These are phyloP conservation scores for Trichophyton schoenleinii DNA, from an alignment of 2,329 filamentous ascomycete genomes.

Conservation along the genomic window DNA sequence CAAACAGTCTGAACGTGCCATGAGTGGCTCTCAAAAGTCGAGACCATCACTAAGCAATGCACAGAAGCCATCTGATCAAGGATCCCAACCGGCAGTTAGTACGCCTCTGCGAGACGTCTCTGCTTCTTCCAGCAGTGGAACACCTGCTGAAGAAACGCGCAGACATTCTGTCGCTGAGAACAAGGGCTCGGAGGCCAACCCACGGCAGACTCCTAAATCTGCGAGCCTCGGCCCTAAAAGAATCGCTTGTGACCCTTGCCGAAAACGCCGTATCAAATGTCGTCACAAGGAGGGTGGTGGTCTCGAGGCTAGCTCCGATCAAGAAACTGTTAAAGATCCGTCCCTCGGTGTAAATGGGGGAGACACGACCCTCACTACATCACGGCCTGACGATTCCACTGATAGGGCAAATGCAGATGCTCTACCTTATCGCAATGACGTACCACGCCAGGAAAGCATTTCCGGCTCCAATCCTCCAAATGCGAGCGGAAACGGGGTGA, in stretches of 20 bases:
- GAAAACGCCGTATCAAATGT: slow-evolving; percentile 49
- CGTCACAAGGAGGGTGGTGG: slow-evolving; percentile 47
- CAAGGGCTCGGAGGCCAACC: slow-evolving; percentile 18
- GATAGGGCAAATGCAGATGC: not conserved
- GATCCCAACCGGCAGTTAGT: not conserved
- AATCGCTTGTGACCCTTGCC: slow-evolving; percentile 50
- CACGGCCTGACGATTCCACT: not conserved
- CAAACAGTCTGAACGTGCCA: slow-evolving; percentile 44
- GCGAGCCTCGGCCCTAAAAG: slow-evolving; percentile 48
- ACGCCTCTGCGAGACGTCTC: slow-evolving; percentile 10
- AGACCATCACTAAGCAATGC: not conserved
- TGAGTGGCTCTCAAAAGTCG: slow-evolving; percentile 23
- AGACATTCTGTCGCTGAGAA: slow-evolving; percentile 13
- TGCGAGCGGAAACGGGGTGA: slow-evolving; percentile 8
- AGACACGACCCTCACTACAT: not conserved
- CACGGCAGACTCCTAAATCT: slow-evolving; percentile 15
- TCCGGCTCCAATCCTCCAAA: not conserved
- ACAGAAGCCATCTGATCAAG: not conserved
- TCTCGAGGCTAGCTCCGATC: slow-evolving; percentile 12
- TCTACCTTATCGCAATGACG: not conserved
- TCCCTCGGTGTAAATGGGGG: not conserved
- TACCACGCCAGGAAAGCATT: not conserved
- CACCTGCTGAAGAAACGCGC: slow-evolving; percentile 15
- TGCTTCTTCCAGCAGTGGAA: slow-evolving; percentile 18
- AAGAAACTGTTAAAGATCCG: not conserved